Evolutionary conservation across 306 rosid genomes (phyloP).

Genomic region (Quillaja saponaria): DNA sequence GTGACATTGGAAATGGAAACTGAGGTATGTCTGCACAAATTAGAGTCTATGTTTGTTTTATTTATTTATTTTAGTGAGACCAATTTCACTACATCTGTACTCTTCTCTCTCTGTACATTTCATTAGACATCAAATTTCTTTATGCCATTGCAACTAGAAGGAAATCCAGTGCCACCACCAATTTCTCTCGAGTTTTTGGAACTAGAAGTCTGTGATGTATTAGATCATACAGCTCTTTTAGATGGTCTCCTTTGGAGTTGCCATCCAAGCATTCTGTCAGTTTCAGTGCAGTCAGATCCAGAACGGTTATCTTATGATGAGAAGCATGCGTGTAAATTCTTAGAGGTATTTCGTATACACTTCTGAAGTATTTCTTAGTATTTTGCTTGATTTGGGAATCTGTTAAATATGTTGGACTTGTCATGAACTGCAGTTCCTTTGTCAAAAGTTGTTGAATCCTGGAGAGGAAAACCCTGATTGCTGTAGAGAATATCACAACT

Average conservation of each 20-base stretch:
- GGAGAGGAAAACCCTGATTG: constrained; percentile 8
- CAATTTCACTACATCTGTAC: neutral
- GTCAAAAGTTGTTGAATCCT: neutral
- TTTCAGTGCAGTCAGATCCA: neutral
- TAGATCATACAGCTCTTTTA: constrained; percentile 1
- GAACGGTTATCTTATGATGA: neutral
- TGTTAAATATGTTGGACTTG: neutral
- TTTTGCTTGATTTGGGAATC: no score
- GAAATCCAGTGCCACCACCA: neutral
- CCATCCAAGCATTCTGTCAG: constrained; percentile 3
- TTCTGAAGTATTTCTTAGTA: neutral
- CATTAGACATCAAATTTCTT: constrained; percentile 1
- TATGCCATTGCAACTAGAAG: constrained; percentile 2
- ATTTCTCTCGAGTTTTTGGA: constrained; percentile 2
- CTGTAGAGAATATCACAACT: neutral
- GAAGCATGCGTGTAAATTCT: neutral
- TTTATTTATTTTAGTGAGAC: no score
- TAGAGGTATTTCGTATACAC: no score
- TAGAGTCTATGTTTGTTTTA: neutral
- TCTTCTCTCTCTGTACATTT: neutral
- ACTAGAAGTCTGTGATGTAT: neutral
- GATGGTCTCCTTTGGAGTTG: constrained; percentile 29
- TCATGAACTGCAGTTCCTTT: neutral
- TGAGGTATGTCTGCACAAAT: no score
- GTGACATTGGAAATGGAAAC: no score